phyloP scores from a whole-genome alignment of 2,329 filamentous ascomycete genomes.

The Neoascochyta sp. region DNA sequence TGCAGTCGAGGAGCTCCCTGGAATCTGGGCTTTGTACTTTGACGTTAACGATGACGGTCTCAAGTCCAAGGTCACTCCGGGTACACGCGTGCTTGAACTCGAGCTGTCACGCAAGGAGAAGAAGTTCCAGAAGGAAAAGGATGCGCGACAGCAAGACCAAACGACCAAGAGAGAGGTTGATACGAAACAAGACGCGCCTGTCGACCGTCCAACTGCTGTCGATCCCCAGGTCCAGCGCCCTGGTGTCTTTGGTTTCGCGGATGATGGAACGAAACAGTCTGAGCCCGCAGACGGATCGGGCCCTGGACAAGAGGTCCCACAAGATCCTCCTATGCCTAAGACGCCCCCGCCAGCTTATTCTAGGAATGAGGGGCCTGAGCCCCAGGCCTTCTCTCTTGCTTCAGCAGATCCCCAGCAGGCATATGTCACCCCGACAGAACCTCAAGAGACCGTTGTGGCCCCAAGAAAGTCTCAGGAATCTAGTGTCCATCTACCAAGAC shows the following conservation, averaged over 20 bases:
- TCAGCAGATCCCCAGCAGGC: too few relatives aligned
- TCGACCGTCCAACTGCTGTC: conserved; percentile 20
- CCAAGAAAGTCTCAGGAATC: too few relatives aligned
- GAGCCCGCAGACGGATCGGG: conserved; percentile 1
- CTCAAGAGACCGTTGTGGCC: too few relatives aligned
- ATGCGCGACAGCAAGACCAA: conserved; percentile 26
- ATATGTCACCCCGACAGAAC: too few relatives aligned
- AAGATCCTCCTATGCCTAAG: conserved; percentile 3
- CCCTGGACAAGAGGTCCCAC: not conserved
- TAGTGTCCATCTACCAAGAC: too few relatives aligned
- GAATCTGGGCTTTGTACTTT: conserved; percentile 43
- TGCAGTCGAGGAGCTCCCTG: conserved; percentile 36
- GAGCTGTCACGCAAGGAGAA: conserved; percentile 54
- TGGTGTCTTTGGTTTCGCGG: conserved; percentile 12
- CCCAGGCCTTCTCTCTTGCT: too few relatives aligned
- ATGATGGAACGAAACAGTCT: too few relatives aligned
- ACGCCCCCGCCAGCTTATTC: conserved; percentile 27
- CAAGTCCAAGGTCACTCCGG: conserved; percentile 44
- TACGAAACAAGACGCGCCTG: conserved; percentile 20
- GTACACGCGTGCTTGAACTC: conserved; percentile 53
- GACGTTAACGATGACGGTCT: conserved; percentile 45
- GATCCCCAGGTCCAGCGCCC: conserved; percentile 16
- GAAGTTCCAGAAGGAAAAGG: conserved; percentile 34
- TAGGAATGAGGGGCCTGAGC: not conserved
- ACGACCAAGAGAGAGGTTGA: conserved; percentile 29